A percentile compares a stretch with the other conserved stretches of the same genome.
These are phyloP conservation scores for Chlorophyllum brunneum DNA, from an alignment of 768 basidiomycete species.

Conservation along the genomic window DNA sequence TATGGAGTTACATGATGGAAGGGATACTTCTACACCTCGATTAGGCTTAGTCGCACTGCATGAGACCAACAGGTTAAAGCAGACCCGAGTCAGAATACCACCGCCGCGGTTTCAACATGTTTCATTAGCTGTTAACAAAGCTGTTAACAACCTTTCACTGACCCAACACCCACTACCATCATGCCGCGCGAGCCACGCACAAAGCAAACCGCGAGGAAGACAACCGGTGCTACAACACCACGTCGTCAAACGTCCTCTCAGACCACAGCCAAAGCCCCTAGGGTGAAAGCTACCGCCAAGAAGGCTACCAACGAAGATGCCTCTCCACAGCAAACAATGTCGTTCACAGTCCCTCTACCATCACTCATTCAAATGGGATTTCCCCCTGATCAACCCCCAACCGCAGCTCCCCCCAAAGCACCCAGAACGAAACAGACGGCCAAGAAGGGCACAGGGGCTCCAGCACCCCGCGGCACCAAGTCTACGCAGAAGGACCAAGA, in stretches of 20 bases:
- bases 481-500: background rate
- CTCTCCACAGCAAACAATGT: background rate
- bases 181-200: background rate
- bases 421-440: background rate
- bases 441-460: background rate
- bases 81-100: too few relatives aligned
- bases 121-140: background rate
- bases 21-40: too few relatives aligned
- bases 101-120: background rate
- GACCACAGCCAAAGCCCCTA: background rate
- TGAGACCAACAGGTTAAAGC: too few relatives aligned
- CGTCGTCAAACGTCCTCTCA: too few relatives aligned
- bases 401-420: background rate
- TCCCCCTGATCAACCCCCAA: background rate
- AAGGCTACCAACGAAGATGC: background rate
- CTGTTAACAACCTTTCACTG: too few relatives aligned
- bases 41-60: too few relatives aligned
- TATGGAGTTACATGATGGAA: too few relatives aligned
- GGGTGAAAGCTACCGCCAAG: background rate
- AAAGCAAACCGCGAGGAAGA: conserved; percentile 3
- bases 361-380: background rate
- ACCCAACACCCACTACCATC: background rate
- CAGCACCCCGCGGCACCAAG: background rate
- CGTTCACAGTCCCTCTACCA: background rate
- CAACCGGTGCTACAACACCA: background rate